Evolutionary conservation across 176 grass and related monocot genomes (phyloP).

Genomic region (maize (Zea mays)): DNA sequence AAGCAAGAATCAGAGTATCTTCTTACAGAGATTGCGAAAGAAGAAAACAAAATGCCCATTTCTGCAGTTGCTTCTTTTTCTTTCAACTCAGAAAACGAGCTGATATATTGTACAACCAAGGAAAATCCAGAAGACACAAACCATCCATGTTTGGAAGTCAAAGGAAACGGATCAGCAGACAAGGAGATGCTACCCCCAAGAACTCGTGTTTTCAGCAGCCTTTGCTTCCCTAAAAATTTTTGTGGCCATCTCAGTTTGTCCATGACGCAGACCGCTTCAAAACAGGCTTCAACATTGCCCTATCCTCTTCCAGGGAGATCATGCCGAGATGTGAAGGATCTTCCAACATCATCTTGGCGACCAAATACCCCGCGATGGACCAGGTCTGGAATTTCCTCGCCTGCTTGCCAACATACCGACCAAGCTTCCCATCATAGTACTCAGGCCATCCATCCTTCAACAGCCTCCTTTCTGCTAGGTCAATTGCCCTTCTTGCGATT

Average conservation of each 20-base stretch:
- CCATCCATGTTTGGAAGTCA: slow-evolving; percentile 29
- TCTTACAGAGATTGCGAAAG: slow-evolving; percentile 42
- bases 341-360: slow-evolving; percentile 91
- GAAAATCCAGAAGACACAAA: slow-evolving; percentile 45
- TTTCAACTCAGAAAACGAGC: slow-evolving; percentile 44
- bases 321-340: slow-evolving; percentile 75
- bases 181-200: slow-evolving; percentile 29
- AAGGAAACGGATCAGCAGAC: slow-evolving; percentile 24
- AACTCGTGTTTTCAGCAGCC: slow-evolving; percentile 39
- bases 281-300: slow-evolving; percentile 53
- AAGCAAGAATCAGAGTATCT: slow-evolving; percentile 46
- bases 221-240: slow-evolving; percentile 41
- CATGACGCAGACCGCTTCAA: slow-evolving; percentile 76
- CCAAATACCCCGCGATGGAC: slow-evolving; percentile 92
- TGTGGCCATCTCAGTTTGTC: slow-evolving; percentile 57
- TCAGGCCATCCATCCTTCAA: slow-evolving; percentile 94
- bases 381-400: slow-evolving; percentile 89
- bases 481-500: slow-evolving; percentile 76
- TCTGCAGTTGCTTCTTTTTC: slow-evolving; percentile 42
- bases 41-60: slow-evolving; percentile 44
- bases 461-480: slow-evolving; percentile 65
- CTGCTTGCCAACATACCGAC: slow-evolving; percentile 84
- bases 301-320: slow-evolving; percentile 71
- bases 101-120: slow-evolving; percentile 45
- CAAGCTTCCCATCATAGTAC: slow-evolving; percentile 90